These are phyloP conservation scores for Fusarium cyanostomum DNA, from an alignment of 2,329 filamentous ascomycete genomes.

Conservation along the genomic window DNA sequence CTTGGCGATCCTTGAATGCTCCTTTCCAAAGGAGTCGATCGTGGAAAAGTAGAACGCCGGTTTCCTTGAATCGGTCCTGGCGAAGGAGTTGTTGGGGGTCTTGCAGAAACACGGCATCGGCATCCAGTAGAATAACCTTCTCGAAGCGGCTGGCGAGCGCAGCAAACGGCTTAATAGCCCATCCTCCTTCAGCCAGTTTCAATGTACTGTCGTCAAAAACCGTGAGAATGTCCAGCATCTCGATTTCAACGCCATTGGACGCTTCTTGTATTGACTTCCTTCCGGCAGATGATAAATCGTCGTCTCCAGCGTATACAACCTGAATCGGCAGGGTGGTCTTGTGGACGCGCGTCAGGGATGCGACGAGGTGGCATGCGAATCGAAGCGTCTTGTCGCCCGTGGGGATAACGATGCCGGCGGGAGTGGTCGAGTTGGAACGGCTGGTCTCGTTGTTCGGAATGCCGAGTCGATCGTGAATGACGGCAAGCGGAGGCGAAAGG, in stretches of 20 bases:
- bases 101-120: constrained; percentile 53
- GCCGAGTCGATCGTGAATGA: constrained; percentile 20
- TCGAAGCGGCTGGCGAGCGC: constrained; percentile 49
- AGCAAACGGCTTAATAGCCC: constrained; percentile 56
- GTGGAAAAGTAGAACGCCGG: constrained; percentile 52
- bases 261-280: constrained; percentile 40
- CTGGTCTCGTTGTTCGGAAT: constrained; percentile 9
- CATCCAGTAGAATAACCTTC: constrained; percentile 52
- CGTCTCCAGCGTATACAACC: constrained; percentile 50
- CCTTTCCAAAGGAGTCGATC: constrained; percentile 53
- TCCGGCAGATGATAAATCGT: constrained; percentile 41
- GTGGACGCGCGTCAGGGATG: constrained; percentile 45
- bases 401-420: constrained; percentile 50
- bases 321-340: constrained; percentile 48
- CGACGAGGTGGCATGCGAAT: constrained; percentile 49
- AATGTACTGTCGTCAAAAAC: constrained; percentile 48
- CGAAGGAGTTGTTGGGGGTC: constrained; percentile 47
- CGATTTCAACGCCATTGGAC: constrained; percentile 28
- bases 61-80: constrained; percentile 45
- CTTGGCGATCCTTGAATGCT: constrained; percentile 46
- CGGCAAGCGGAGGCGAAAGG: constrained; percentile 22
- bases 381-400: constrained; percentile 46
- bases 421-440: constrained; percentile 8
- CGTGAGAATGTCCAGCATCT: constrained; percentile 47
- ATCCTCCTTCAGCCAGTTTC: constrained; percentile 45